phyloP scores from a whole-genome alignment of 169 alveolate species.

The Toxoplasma gondii region DNA sequence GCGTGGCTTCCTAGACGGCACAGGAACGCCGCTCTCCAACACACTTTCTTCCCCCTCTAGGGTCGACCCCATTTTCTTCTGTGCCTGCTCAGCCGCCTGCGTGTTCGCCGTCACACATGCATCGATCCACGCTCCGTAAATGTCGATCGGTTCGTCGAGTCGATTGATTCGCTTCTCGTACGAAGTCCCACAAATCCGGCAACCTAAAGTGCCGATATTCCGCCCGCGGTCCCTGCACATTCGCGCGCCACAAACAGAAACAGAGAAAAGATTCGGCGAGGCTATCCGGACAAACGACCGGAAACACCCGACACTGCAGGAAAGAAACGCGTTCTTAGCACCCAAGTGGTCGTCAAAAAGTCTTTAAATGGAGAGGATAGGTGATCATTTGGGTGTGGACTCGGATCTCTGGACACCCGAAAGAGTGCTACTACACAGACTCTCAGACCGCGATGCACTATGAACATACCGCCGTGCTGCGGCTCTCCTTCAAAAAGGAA shows the following conservation, averaged over 20 bases:
- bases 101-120: constrained; percentile 56
- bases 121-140: constrained; percentile 54
- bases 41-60: background rate
- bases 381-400: no score
- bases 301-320: no score
- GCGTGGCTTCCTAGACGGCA: background rate
- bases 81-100: constrained; percentile 43
- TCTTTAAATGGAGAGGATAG: no score
- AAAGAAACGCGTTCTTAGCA: no score
- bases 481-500: no score
- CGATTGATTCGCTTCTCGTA: constrained; percentile 31
- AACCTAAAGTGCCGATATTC: background rate
- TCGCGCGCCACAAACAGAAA: background rate
- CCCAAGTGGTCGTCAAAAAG: no score
- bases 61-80: background rate
- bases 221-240: constrained; percentile 55
- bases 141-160: constrained; percentile 41
- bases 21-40: background rate
- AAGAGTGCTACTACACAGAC: no score
- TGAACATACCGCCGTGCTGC: no score
- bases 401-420: no score
- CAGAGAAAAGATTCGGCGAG: background rate
- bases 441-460: no score
- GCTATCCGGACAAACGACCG: no score
- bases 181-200: constrained; percentile 37